phyloP scores from a whole-genome alignment of 441 rosid species.

The Adansonia grandidieri region DNA sequence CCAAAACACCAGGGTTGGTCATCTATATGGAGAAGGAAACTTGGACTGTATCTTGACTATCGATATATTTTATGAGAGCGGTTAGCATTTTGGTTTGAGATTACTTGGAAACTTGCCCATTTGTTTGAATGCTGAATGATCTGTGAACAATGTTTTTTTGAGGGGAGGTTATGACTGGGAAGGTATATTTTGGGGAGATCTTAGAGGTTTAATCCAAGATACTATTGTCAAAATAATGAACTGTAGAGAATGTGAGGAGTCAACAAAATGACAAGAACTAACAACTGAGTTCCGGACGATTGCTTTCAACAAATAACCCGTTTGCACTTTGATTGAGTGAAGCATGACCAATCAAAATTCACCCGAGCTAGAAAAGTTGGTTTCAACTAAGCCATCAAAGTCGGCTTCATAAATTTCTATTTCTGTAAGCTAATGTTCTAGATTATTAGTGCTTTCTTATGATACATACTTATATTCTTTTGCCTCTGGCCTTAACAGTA shows the following conservation, averaged over 20 bases:
- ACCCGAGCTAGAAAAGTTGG: background rate
- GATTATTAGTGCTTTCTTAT: background rate
- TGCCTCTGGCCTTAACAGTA: background rate
- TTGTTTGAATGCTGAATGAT: slow-evolving; percentile 3
- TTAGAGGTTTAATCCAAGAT: no score
- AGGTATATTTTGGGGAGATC: slow-evolving; percentile 9
- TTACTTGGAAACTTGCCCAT: background rate
- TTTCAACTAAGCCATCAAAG: background rate
- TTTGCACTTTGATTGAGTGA: background rate
- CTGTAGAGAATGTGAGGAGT: background rate
- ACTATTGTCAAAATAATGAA: background rate
- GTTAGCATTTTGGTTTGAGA: background rate
- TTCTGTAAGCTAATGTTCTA: background rate
- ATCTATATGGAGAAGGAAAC: slow-evolving; percentile 22
- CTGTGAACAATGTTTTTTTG: background rate
- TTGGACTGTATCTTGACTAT: background rate
- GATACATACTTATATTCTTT: background rate
- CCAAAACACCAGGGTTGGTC: background rate
- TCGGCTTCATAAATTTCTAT: background rate
- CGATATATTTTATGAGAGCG: background rate
- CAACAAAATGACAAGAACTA: background rate
- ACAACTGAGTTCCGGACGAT: background rate
- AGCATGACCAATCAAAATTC: background rate
- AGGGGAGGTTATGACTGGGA: slow-evolving; percentile 21
- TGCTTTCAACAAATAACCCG: background rate